These are phyloP conservation scores for Arachnomyces sp. DNA, from an alignment of 2,329 filamentous ascomycete genomes.

Conservation along the genomic window DNA sequence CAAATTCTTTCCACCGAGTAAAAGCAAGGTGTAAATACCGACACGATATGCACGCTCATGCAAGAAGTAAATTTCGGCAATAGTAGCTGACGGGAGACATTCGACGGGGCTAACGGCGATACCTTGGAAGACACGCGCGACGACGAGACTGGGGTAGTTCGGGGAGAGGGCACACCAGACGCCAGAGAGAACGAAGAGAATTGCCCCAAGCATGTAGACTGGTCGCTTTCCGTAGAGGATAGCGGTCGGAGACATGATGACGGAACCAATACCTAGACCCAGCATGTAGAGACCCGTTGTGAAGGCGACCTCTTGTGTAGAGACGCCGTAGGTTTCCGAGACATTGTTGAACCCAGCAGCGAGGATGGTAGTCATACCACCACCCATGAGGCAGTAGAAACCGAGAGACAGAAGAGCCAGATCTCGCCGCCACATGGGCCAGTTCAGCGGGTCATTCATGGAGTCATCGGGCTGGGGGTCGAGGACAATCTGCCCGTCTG, in stretches of 20 bases:
- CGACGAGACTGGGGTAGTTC: slow-evolving; percentile 66
- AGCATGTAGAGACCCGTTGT: slow-evolving; percentile 94
- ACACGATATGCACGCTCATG: slow-evolving; percentile 89
- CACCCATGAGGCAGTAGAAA: slow-evolving; percentile 87
- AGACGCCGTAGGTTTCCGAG: slow-evolving; percentile 56
- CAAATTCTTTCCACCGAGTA: slow-evolving; percentile 86
- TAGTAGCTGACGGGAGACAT: slow-evolving; percentile 84
- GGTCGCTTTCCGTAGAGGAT: slow-evolving; percentile 86
- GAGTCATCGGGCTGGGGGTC: slow-evolving; percentile 90
- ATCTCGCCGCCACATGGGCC: slow-evolving; percentile 75
- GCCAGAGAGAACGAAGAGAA: slow-evolving; percentile 67
- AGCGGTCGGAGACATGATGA: slow-evolving; percentile 79
- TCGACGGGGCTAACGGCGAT: slow-evolving; percentile 84
- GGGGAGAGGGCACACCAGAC: slow-evolving; percentile 84
- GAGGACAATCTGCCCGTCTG: slow-evolving; percentile 74
- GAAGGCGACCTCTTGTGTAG: slow-evolving; percentile 64
- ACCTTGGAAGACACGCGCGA: slow-evolving; percentile 80
- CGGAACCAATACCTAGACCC: slow-evolving; percentile 76
- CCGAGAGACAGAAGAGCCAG: slow-evolving; percentile 71
- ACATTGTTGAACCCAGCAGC: slow-evolving; percentile 85
- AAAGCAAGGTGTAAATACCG: slow-evolving; percentile 82
- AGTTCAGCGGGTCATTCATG: slow-evolving; percentile 85
- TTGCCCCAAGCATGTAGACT: slow-evolving; percentile 69
- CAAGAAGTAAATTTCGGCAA: slow-evolving; percentile 92
- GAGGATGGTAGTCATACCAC: slow-evolving; percentile 82